Percentiles rank a stretch among this genome's conserved stretches.
phyloP scores from a whole-genome alignment of 2,329 filamentous ascomycete genomes.

The Cordyceps militaris region DNA sequence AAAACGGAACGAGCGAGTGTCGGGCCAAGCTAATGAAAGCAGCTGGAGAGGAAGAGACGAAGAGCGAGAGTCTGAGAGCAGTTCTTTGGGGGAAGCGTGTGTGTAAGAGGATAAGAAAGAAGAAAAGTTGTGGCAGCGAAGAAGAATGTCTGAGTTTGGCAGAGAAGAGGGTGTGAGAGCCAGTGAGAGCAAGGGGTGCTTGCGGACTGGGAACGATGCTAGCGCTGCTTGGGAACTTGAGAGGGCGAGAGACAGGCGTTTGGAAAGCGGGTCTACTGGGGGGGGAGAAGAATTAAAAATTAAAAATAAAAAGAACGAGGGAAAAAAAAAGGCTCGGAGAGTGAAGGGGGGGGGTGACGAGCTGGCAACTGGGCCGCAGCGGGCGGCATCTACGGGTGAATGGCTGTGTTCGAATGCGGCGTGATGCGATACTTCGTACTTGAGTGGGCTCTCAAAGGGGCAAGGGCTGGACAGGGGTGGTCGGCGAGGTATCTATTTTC shows the following conservation, averaged over 20 bases:
- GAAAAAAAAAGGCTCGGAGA: background rate
- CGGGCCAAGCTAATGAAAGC: slow-evolving; percentile 7
- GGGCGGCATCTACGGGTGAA: background rate
- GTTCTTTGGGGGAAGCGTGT: background rate
- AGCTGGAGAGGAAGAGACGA: background rate
- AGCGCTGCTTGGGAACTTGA: background rate
- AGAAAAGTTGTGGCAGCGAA: slow-evolving; percentile 10
- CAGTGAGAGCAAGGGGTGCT: background rate
- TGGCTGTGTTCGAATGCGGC: background rate
- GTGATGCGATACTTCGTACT: too few relatives aligned
- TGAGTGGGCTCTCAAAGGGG: too few relatives aligned
- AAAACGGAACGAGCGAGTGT: slow-evolving; percentile 2
- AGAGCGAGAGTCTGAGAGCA: slow-evolving; percentile 2
- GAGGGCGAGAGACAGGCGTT: background rate
- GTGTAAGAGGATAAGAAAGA: slow-evolving; percentile 9
- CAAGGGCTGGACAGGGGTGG: too few relatives aligned
- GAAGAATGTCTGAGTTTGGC: slow-evolving; percentile 9
- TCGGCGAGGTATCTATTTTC: too few relatives aligned
- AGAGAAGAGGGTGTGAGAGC: background rate
- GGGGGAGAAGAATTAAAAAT: background rate
- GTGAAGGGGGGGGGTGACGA: background rate
- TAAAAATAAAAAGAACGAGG: background rate
- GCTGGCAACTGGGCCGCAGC: background rate
- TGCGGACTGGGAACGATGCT: slow-evolving; percentile 6
- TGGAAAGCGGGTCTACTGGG: background rate